A percentile compares a stretch with the other conserved stretches of the same genome.
Evolutionary conservation across 169 alveolate species (phyloP).

Genomic region (Plasmodium inui): DNA sequence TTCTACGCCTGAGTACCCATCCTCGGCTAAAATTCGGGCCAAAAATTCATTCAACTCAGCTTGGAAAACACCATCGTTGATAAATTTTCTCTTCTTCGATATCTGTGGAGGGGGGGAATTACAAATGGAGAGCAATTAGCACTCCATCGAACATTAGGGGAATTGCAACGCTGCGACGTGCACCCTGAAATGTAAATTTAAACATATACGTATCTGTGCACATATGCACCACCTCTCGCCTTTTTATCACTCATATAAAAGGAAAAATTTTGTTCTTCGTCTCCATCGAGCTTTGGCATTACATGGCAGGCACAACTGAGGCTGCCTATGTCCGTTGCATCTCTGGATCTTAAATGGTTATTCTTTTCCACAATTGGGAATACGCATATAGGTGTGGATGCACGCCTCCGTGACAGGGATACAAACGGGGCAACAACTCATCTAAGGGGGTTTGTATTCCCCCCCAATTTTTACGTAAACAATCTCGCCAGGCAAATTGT

Average conservation of each 20-base stretch:
- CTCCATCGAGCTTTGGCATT: neutral
- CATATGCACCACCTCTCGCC: neutral
- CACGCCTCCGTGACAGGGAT: neutral
- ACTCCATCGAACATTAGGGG: neutral
- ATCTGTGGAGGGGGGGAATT: conserved; percentile 77
- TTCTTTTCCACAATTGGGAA: neutral
- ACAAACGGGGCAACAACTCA: neutral
- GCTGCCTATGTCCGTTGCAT: neutral
- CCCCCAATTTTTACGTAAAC: neutral
- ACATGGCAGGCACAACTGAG: neutral
- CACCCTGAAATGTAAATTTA: neutral
- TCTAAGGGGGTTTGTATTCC: neutral
- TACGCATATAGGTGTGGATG: neutral
- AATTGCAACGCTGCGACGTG: neutral
- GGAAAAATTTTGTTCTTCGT: neutral
- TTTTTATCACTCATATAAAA: conserved; percentile 20
- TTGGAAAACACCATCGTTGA: conserved; percentile 99
- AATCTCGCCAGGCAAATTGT: neutral
- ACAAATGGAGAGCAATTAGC: neutral
- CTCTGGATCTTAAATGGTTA: neutral
- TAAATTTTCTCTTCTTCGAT: conserved; percentile 95
- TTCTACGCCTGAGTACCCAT: conserved; percentile 99
- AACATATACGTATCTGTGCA: neutral
- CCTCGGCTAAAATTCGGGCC: conserved; percentile 96
- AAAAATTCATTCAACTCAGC: conserved; percentile 99